Evolutionary conservation across 371 early-diverging fungal species (phyloP).

Genomic region (Saksenaea vasiformis): DNA sequence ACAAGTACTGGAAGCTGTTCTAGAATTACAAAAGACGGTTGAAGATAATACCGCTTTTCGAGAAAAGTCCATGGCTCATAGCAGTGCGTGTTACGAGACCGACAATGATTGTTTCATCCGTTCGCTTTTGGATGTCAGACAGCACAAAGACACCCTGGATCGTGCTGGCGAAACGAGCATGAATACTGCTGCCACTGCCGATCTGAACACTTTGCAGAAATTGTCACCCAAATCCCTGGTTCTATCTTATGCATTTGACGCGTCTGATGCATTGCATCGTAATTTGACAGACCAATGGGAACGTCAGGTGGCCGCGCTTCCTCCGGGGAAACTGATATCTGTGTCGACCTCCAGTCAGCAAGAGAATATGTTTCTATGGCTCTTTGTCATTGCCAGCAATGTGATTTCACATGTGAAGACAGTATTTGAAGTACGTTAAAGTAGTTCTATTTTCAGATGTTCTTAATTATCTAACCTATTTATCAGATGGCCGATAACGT

Average conservation of each 20-base stretch:
- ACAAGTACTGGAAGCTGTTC: slow-evolving; percentile 26
- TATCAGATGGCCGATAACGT: slow-evolving; percentile 54
- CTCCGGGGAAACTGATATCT: slow-evolving; percentile 32
- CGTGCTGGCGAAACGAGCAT: slow-evolving; percentile 24
- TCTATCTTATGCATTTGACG: slow-evolving; percentile 60
- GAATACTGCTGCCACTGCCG: slow-evolving; percentile 32
- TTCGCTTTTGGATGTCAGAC: slow-evolving; percentile 44
- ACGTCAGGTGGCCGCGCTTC: slow-evolving; percentile 47
- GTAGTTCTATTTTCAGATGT: not conserved
- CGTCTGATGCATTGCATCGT: slow-evolving; percentile 49
- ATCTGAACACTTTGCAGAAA: not conserved
- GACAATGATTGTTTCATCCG: slow-evolving; percentile 29
- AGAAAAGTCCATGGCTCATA: slow-evolving; percentile 13
- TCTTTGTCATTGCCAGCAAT: slow-evolving; percentile 50
- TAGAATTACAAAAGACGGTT: slow-evolving; percentile 50
- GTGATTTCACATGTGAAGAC: slow-evolving; percentile 58
- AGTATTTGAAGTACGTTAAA: slow-evolving; percentile 51
- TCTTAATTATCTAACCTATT: not conserved
- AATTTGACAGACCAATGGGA: slow-evolving; percentile 51
- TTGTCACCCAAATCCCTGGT: slow-evolving; percentile 28
- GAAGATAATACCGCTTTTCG: slow-evolving; percentile 41
- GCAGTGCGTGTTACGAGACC: slow-evolving; percentile 42
- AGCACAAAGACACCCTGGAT: slow-evolving; percentile 25
- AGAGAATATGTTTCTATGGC: slow-evolving; percentile 44
- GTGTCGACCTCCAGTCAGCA: slow-evolving; percentile 14